Percentiles rank a stretch among this genome's conserved stretches.
phyloP scores from a whole-genome alignment of 148 eudicot genomes.

The Chenopodium album region DNA sequence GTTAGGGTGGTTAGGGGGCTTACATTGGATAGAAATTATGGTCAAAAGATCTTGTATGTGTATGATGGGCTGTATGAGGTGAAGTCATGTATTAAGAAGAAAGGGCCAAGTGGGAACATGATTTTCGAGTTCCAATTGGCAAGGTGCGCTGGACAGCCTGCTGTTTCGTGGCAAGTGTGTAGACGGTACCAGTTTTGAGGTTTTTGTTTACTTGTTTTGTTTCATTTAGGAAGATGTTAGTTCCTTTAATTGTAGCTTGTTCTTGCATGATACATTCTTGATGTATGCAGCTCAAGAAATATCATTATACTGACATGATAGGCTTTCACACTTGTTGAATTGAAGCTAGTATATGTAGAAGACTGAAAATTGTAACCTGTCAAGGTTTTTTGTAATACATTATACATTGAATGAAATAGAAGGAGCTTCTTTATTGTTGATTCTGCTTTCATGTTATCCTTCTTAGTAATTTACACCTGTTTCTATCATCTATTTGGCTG shows the following conservation, averaged over 20 bases:
- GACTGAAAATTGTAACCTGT: neutral
- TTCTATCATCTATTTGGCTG: neutral
- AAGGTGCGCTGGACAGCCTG: constrained; percentile 36
- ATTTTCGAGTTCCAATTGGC: constrained; percentile 44
- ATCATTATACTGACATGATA: neutral
- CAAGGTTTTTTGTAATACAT: neutral
- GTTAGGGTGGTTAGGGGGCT: constrained; percentile 53
- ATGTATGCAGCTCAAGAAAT: neutral
- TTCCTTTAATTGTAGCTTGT: neutral
- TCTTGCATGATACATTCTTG: neutral
- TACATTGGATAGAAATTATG: neutral
- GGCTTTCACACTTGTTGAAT: neutral
- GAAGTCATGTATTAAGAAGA: constrained; percentile 24
- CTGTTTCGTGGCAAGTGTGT: constrained; percentile 16
- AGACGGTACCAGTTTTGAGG: constrained; percentile 12
- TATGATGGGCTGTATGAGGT: constrained; percentile 68
- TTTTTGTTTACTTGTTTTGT: neutral
- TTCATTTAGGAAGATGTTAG: neutral
- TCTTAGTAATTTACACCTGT: neutral
- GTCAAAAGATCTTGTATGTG: constrained; percentile 20
- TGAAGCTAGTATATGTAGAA: constrained; percentile 3
- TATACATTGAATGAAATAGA: constrained; percentile 2
- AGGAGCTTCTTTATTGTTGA: neutral
- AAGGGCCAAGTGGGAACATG: constrained; percentile 29
- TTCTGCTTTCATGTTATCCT: neutral